phyloP scores from a whole-genome alignment of 1,139 yeast genomes.

The Blastobotrys indianensis region DNA sequence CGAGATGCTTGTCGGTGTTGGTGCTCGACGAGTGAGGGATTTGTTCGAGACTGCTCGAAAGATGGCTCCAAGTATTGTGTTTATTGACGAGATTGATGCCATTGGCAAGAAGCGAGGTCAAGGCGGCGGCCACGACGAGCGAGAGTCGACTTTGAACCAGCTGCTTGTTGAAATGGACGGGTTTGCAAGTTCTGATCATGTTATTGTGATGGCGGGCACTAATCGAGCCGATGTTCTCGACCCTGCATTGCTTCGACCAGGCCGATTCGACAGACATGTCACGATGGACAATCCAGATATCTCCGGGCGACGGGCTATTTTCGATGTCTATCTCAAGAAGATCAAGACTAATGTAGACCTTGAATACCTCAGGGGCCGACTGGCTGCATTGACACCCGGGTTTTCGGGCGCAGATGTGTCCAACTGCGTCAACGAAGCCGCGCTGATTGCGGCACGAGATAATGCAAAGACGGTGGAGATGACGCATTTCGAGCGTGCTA shows the following conservation, averaged over 20 bases:
- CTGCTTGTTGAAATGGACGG: slow-evolving; percentile 98
- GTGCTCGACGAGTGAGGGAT: slow-evolving; percentile 96
- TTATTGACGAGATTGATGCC: slow-evolving; percentile 97
- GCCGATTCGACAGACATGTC: slow-evolving; percentile 92
- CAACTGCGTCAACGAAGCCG: slow-evolving; percentile 94
- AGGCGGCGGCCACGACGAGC: slow-evolving; percentile 89
- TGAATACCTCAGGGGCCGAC: slow-evolving; percentile 66
- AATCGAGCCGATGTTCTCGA: slow-evolving; percentile 92
- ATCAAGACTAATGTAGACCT: slow-evolving; percentile 49
- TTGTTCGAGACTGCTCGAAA: slow-evolving; percentile 87
- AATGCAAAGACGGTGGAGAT: slow-evolving; percentile 62
- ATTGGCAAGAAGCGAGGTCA: slow-evolving; percentile 91
- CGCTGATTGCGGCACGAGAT: slow-evolving; percentile 87
- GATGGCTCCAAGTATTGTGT: slow-evolving; percentile 89
- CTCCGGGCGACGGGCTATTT: slow-evolving; percentile 87
- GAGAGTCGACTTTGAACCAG: slow-evolving; percentile 94
- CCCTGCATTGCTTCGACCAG: slow-evolving; percentile 90
- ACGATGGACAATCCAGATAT: slow-evolving; percentile 88
- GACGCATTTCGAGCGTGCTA: slow-evolving; percentile 87
- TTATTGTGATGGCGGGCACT: slow-evolving; percentile 95
- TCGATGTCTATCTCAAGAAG: slow-evolving; percentile 71
- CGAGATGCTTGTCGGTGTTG: slow-evolving; percentile 99
- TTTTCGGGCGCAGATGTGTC: slow-evolving; percentile 98
- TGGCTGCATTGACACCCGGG: slow-evolving; percentile 95
- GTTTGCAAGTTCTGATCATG: slow-evolving; percentile 80